A percentile compares a stretch with the other conserved stretches of the same genome.
These are phyloP conservation scores for Plectosphaerella sp. DNA, from an alignment of 2,329 filamentous ascomycete genomes.

Conservation along the genomic window DNA sequence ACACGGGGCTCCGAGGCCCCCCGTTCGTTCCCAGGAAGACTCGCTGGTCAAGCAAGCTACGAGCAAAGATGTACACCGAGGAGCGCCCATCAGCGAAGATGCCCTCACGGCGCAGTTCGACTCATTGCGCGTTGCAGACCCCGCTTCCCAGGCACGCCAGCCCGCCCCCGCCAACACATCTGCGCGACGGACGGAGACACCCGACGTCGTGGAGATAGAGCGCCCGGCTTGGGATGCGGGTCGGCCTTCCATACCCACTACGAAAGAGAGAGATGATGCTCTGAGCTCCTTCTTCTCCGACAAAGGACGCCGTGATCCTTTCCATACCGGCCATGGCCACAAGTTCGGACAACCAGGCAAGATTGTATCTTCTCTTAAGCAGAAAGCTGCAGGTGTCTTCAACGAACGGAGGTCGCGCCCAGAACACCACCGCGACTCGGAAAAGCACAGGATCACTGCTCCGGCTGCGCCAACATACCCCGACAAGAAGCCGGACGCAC, in stretches of 20 bases:
- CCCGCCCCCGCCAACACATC: slow-evolving; percentile 2
- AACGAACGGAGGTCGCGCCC: slow-evolving; percentile 50
- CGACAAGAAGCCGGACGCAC: slow-evolving; percentile 40
- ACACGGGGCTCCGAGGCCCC: slow-evolving; percentile 40
- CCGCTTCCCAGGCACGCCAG: neutral
- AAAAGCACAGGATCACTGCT: slow-evolving; percentile 38
- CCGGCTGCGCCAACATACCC: slow-evolving; percentile 42
- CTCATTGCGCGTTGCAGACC: slow-evolving; percentile 9
- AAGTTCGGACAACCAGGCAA: slow-evolving; percentile 33
- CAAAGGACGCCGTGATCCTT: slow-evolving; percentile 5
- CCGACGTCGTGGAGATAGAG: slow-evolving; percentile 11
- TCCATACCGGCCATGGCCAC: slow-evolving; percentile 3
- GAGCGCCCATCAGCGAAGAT: slow-evolving; percentile 13
- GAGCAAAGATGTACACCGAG: slow-evolving; percentile 8
- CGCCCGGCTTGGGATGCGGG: slow-evolving; percentile 2
- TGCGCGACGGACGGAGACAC: slow-evolving; percentile 1
- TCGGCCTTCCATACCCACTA: slow-evolving; percentile 3
- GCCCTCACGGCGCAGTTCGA: slow-evolving; percentile 10
- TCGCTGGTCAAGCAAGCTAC: slow-evolving; percentile 12
- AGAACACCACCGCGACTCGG: slow-evolving; percentile 47
- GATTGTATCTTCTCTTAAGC: slow-evolving; percentile 46
- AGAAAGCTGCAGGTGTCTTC: slow-evolving; percentile 50
- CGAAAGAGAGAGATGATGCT: slow-evolving; percentile 8
- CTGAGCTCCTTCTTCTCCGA: slow-evolving; percentile 12
- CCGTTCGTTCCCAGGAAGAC: slow-evolving; percentile 30